Percentiles rank a stretch among this genome's conserved stretches.
Evolutionary conservation across 2,329 filamentous ascomycete genomes (phyloP).

Genomic region (Conoideocrella luteorostrata): DNA sequence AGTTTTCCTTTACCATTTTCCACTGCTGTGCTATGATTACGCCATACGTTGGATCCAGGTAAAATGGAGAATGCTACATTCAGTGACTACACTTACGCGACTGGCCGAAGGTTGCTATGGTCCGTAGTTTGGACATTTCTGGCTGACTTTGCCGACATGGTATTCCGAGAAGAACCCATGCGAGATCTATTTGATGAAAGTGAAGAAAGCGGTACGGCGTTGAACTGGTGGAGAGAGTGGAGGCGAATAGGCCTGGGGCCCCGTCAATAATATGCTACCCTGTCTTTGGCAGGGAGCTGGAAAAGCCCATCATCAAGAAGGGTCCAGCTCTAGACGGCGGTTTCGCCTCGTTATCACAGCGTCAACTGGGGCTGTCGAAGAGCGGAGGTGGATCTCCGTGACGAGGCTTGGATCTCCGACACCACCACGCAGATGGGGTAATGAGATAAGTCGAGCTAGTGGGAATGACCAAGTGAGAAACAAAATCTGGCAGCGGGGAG

Average conservation of each 20-base stretch:
- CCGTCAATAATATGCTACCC: background rate
- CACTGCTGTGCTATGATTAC: no score
- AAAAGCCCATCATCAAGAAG: background rate
- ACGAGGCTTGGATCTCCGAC: background rate
- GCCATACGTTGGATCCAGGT: no score
- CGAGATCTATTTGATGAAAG: background rate
- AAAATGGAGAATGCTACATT: no score
- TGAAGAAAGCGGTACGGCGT: background rate
- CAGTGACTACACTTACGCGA: constrained; percentile 24
- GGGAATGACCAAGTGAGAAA: no score
- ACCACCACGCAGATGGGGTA: no score
- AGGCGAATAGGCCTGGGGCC: constrained; percentile 2
- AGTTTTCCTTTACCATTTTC: no score
- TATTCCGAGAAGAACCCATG: background rate
- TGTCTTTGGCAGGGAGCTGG: background rate
- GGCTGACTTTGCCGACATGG: background rate
- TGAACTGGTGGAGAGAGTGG: constrained; percentile 1
- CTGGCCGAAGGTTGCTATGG: constrained; percentile 17
- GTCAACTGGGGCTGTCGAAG: background rate
- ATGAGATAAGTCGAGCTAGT: background rate
- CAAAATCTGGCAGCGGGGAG: no score
- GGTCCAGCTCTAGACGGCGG: background rate
- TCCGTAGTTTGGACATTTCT: constrained; percentile 6
- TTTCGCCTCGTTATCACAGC: background rate
- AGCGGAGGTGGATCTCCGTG: background rate